Evolutionary conservation across 208 protist genomes (phyloP).

Genomic region (Trypanosoma mega): DNA sequence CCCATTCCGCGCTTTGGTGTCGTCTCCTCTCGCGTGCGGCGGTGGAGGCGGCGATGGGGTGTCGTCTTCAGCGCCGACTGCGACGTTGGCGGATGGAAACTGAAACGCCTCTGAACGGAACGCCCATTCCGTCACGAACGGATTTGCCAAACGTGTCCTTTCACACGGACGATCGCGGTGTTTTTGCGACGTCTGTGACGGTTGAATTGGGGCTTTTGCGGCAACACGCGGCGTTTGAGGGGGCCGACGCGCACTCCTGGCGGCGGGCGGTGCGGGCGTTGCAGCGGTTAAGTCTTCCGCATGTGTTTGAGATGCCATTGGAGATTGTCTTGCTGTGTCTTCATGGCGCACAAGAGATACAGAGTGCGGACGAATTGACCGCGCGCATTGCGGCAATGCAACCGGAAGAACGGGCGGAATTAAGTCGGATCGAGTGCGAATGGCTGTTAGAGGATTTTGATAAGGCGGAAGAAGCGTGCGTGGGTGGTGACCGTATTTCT

Average conservation of each 20-base stretch:
- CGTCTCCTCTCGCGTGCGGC: neutral
- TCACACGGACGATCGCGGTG: slow-evolving; percentile 85
- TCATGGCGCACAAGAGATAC: neutral
- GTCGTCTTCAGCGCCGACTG: slow-evolving; percentile 11
- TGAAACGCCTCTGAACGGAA: too few species aligned
- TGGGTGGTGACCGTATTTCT: too few species aligned
- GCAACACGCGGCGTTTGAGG: slow-evolving; percentile 30
- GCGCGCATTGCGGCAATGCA: neutral
- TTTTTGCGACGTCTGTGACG: slow-evolving; percentile 70
- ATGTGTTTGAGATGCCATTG: slow-evolving; percentile 60
- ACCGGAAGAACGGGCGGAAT: slow-evolving; percentile 2
- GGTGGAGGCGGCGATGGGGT: slow-evolving; percentile 13
- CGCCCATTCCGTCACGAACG: neutral
- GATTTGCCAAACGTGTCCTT: slow-evolving; percentile 61
- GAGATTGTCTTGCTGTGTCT: slow-evolving; percentile 41
- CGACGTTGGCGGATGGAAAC: neutral
- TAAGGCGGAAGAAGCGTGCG: too few species aligned
- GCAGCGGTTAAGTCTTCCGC: slow-evolving; percentile 44
- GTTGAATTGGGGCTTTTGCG: slow-evolving; percentile 51
- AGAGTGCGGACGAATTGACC: neutral
- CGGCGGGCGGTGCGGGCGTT: slow-evolving; percentile 40
- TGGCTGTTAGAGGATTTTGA: slow-evolving; percentile 28
- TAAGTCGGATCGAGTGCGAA: slow-evolving; percentile 22
- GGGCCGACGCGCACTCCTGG: neutral
- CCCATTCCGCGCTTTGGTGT: slow-evolving; percentile 3